phyloP scores from a whole-genome alignment of 495 filamentous ascomycete species.

The Hypomontagnella submonticulosa region DNA sequence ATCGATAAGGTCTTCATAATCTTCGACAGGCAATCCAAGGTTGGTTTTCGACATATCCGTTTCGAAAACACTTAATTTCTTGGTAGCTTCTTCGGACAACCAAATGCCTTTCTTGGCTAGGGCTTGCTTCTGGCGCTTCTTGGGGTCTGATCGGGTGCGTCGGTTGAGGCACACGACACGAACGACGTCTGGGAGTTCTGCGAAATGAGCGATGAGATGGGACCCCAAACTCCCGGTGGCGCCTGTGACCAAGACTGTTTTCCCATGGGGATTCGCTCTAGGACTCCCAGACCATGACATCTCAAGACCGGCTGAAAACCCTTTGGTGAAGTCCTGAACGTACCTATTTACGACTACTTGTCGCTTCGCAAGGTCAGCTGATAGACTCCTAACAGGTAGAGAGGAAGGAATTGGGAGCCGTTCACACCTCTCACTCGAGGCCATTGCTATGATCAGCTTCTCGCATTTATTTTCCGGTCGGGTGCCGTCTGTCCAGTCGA shows the following conservation, averaged over 20 bases:
- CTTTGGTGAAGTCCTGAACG: slow-evolving; percentile 31
- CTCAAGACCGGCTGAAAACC: slow-evolving; percentile 35
- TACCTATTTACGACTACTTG: slow-evolving; percentile 44
- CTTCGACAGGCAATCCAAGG: slow-evolving; percentile 58
- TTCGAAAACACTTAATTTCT: slow-evolving; percentile 51
- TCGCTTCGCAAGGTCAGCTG: slow-evolving; percentile 45
- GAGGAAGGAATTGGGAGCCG: slow-evolving; percentile 36
- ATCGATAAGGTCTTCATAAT: slow-evolving; percentile 53
- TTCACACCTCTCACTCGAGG: slow-evolving; percentile 51
- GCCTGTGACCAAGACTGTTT: slow-evolving; percentile 63
- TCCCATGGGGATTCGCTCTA: slow-evolving; percentile 45
- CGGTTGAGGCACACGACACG: slow-evolving; percentile 64
- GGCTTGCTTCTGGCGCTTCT: slow-evolving; percentile 53
- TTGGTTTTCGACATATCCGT: slow-evolving; percentile 57
- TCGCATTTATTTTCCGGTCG: slow-evolving; percentile 57
- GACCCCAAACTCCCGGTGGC: slow-evolving; percentile 62
- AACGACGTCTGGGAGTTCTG: slow-evolving; percentile 48
- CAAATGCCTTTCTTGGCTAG: slow-evolving; percentile 51
- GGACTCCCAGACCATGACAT: background rate
- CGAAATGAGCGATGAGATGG: slow-evolving; percentile 58
- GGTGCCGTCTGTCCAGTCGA: slow-evolving; percentile 61
- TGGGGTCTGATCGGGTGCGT: slow-evolving; percentile 35
- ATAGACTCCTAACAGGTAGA: slow-evolving; percentile 38
- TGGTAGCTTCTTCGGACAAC: slow-evolving; percentile 38
- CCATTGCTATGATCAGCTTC: slow-evolving; percentile 59